Evolutionary conservation across 495 filamentous ascomycete species (phyloP).

Genomic region (Penicillium parvum): DNA sequence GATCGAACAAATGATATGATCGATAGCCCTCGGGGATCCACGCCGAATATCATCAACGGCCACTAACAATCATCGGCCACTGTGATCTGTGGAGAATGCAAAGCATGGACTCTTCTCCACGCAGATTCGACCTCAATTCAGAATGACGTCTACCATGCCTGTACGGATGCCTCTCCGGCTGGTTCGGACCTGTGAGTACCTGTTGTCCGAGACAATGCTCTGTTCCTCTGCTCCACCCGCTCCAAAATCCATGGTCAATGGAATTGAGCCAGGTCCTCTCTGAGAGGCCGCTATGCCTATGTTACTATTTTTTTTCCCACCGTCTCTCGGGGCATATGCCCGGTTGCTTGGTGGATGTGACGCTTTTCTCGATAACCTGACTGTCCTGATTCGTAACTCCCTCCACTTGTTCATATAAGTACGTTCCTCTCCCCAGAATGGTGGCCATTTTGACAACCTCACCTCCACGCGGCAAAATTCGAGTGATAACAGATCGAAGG

Average conservation of each 20-base stretch:
- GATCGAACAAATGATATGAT: background rate
- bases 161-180: slow-evolving; percentile 18
- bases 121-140: slow-evolving; percentile 6
- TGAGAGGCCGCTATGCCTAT: slow-evolving; percentile 1
- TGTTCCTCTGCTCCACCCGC: no score
- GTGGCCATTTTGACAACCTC: background rate
- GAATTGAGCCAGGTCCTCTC: slow-evolving; percentile 2
- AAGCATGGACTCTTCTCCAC: slow-evolving; percentile 13
- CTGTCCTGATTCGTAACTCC: slow-evolving; percentile 13
- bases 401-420: no score
- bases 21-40: slow-evolving; percentile 12
- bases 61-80: slow-evolving; percentile 4
- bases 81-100: slow-evolving; percentile 5
- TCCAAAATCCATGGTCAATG: slow-evolving; percentile 9
- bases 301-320: slow-evolving; percentile 11
- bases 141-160: slow-evolving; percentile 19
- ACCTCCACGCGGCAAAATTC: background rate
- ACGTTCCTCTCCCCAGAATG: no score
- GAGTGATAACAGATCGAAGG: background rate
- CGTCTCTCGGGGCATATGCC: slow-evolving; percentile 8
- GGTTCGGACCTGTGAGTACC: slow-evolving; percentile 13
- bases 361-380: background rate
- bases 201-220: slow-evolving; percentile 7
- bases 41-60: background rate
- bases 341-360: slow-evolving; percentile 2